Evolutionary conservation across 1,284 basidiomycete genomes (phyloP).

Genomic region (Melampsora americana): DNA sequence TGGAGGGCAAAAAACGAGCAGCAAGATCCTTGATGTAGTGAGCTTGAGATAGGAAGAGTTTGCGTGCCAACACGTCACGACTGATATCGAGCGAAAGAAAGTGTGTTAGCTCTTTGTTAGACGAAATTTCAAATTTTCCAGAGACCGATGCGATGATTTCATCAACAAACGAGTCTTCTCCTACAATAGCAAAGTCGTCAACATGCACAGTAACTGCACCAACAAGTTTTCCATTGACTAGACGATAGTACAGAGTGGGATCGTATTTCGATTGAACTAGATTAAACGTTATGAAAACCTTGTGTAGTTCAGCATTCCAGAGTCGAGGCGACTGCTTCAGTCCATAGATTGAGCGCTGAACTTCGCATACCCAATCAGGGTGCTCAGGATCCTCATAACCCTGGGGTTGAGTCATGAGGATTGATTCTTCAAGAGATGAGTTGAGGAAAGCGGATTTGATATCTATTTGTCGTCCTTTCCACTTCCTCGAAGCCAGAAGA

Average conservation of each 20-base stretch:
- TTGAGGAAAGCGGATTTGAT: conserved; percentile 34
- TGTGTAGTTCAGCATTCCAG: not conserved
- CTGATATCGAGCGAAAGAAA: conserved; percentile 19
- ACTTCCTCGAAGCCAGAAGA: not conserved
- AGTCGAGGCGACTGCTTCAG: conserved; percentile 27
- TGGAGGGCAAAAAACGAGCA: not conserved
- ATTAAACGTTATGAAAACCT: no score
- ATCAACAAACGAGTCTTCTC: not conserved
- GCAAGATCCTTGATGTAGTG: conserved; percentile 2
- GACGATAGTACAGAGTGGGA: conserved; percentile 21
- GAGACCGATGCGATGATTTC: not conserved
- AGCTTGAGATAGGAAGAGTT: not conserved
- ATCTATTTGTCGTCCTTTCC: conserved; percentile 30
- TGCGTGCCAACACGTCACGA: not conserved
- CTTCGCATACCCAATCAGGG: conserved; percentile 20
- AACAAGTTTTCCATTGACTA: not conserved
- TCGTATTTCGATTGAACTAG: conserved; percentile 6
- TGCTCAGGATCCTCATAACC: conserved; percentile 15
- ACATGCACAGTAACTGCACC: not conserved
- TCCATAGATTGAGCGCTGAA: conserved; percentile 6
- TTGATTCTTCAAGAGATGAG: not conserved
- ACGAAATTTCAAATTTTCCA: not conserved
- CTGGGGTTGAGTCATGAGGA: conserved; percentile 37
- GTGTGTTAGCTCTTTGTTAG: conserved; percentile 10
- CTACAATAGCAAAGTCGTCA: conserved; percentile 6